Evolutionary conservation across 2,329 filamentous ascomycete genomes (phyloP).

Genomic region (Cladorrhinum sp.): DNA sequence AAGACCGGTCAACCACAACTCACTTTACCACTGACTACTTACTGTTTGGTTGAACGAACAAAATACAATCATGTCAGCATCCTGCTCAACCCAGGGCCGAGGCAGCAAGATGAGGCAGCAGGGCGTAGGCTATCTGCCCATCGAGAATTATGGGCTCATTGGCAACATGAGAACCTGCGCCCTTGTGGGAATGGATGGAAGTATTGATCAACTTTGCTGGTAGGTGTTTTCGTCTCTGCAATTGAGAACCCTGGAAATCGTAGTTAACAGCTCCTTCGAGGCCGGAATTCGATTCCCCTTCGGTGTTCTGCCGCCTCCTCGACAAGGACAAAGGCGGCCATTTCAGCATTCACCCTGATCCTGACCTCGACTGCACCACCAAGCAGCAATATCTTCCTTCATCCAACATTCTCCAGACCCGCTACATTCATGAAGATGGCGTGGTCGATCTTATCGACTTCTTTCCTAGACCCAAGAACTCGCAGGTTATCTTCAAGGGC

Average conservation of each 20-base stretch:
- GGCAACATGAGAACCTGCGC: slow-evolving; percentile 79
- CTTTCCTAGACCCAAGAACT: slow-evolving; percentile 66
- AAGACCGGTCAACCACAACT: not conserved
- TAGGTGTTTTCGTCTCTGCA: slow-evolving; percentile 31
- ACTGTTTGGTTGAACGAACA: not conserved
- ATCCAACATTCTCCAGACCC: slow-evolving; percentile 71
- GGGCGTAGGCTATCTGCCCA: slow-evolving; percentile 52
- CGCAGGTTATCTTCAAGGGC: slow-evolving; percentile 47
- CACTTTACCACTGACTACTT: not conserved
- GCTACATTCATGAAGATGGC: slow-evolving; percentile 74
- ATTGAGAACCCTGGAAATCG: not conserved
- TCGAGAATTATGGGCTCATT: slow-evolving; percentile 77
- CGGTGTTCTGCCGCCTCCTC: slow-evolving; percentile 69
- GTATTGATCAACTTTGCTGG: slow-evolving; percentile 77
- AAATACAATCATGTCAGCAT: slow-evolving; percentile 33
- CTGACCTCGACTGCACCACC: slow-evolving; percentile 56
- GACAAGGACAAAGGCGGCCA: slow-evolving; percentile 73
- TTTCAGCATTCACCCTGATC: slow-evolving; percentile 63
- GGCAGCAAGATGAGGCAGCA: slow-evolving; percentile 32
- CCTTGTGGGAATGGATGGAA: slow-evolving; percentile 70
- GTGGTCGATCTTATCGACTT: slow-evolving; percentile 73
- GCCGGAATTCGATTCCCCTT: slow-evolving; percentile 77
- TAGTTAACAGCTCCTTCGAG: slow-evolving; percentile 35
- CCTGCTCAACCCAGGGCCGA: slow-evolving; percentile 31
- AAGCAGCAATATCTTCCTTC: slow-evolving; percentile 77